These are phyloP conservation scores for Penicillium roqueforti DNA, from an alignment of 495 filamentous ascomycete genomes.

Conservation along the genomic window DNA sequence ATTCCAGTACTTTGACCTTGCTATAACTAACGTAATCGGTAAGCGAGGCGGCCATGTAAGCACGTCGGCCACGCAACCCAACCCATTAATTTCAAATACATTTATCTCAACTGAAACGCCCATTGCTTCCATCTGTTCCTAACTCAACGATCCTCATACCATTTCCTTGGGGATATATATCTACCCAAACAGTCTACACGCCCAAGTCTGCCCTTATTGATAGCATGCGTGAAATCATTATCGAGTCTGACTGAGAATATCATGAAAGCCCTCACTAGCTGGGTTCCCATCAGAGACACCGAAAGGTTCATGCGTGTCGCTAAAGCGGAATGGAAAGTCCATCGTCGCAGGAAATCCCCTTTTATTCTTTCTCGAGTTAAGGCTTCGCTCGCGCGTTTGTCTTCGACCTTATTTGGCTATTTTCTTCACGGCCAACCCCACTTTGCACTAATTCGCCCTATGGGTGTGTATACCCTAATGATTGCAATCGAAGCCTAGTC, in stretches of 20 bases:
- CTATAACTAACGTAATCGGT: no score
- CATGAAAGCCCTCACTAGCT: slow-evolving; percentile 96
- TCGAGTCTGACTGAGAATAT: slow-evolving; percentile 91
- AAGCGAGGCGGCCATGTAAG: no score
- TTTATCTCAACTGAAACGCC: no score
- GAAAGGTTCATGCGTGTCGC: slow-evolving; percentile 92
- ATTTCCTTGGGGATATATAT: no score
- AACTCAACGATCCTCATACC: no score
- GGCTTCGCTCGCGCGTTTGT: background rate
- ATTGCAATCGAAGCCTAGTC: slow-evolving; percentile 1
- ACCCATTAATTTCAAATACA: no score
- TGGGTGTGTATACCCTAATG: slow-evolving; percentile 28
- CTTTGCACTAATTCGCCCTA: slow-evolving; percentile 11
- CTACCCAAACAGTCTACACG: no score
- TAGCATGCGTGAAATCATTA: slow-evolving; percentile 81
- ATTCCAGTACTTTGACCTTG: no score
- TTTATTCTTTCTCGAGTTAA: slow-evolving; percentile 5
- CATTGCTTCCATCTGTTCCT: no score
- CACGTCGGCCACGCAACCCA: no score
- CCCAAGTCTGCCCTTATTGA: slow-evolving; percentile 92
- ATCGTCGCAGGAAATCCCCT: slow-evolving; percentile 46
- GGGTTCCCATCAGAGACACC: slow-evolving; percentile 92
- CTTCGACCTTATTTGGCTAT: background rate
- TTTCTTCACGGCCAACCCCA: background rate
- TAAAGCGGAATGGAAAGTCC: slow-evolving; percentile 84